Conservation (phyloP, 2,329 filamentous ascomycete species). For the Botrytis pseudocinerea region DNA sequence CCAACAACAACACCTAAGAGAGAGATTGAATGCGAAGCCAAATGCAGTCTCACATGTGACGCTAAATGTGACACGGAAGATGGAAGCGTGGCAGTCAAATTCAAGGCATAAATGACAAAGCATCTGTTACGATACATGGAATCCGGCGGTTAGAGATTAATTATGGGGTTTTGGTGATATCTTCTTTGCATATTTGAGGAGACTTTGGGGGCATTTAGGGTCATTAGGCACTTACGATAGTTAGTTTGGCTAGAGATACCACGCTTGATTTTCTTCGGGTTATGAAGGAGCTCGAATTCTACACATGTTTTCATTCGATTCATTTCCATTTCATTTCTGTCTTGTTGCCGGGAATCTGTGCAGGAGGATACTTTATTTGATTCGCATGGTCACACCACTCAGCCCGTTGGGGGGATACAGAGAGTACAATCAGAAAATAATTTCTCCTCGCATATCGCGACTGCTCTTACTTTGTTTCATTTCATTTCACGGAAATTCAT, state of each 20-base stretch:
- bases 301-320: not conserved
- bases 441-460: not conserved
- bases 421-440: not conserved
- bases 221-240: not conserved
- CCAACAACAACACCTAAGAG: not conserved
- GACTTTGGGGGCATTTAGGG: too few species aligned
- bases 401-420: not conserved
- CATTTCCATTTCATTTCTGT: not conserved
- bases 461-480: not conserved
- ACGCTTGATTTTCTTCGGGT: not conserved
- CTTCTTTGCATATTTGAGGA: not conserved
- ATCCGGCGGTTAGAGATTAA: not conserved
- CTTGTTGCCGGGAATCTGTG: not conserved
- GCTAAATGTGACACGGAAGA: not conserved
- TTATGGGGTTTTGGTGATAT: not conserved
- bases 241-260: not conserved
- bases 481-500: too few species aligned
- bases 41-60: conserved; percentile 3
- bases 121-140: not conserved
- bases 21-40: not conserved
- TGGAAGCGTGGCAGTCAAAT: not conserved
- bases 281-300: not conserved
- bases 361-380: not conserved
- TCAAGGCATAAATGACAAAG: not conserved
- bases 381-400: not conserved